These are phyloP conservation scores for Fusarium tuaranense DNA, from an alignment of 2,329 filamentous ascomycete genomes.

Conservation along the genomic window DNA sequence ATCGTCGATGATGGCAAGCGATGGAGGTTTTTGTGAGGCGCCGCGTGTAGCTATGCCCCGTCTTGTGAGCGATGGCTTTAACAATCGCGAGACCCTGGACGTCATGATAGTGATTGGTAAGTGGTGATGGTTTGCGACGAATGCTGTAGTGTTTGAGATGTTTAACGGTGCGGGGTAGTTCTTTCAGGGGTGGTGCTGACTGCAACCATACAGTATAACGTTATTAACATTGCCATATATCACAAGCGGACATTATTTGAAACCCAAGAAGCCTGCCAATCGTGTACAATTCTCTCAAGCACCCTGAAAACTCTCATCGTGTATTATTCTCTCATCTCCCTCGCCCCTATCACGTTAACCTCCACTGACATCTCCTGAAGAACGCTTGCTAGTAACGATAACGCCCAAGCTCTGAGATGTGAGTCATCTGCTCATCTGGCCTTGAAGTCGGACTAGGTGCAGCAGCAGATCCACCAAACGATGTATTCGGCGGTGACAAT, in stretches of 20 bases:
- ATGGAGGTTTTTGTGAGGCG: neutral
- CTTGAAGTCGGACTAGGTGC: neutral
- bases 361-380: neutral
- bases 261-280: too few species aligned
- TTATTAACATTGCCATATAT: too few species aligned
- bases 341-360: neutral
- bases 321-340: neutral
- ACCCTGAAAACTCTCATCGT: neutral
- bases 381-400: neutral
- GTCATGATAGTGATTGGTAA: neutral
- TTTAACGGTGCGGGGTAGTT: neutral
- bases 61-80: neutral
- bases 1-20: neutral
- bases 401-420: neutral
- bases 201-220: too few species aligned
- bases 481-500: neutral
- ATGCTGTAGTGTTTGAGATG: neutral
- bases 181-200: too few species aligned
- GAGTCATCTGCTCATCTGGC: neutral
- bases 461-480: neutral
- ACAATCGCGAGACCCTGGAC: neutral
- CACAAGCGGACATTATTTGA: too few species aligned
- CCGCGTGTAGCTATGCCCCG: neutral
- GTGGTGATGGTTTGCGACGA: neutral
- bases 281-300: too few species aligned